phyloP scores from a whole-genome alignment of 805 yeast genomes.

The Candida tibetensis region DNA sequence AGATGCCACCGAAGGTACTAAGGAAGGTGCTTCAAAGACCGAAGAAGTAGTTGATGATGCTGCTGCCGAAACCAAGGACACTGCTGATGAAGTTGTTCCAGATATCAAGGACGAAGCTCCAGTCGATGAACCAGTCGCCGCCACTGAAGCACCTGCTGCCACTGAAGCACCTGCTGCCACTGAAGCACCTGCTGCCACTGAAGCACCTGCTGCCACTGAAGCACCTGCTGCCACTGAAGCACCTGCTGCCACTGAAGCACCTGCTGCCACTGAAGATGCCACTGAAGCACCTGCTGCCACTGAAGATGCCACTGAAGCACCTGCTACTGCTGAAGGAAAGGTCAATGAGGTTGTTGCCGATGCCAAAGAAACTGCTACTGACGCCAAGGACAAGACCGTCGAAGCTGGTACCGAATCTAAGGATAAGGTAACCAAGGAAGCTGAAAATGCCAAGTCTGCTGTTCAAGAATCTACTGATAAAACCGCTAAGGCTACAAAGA shows the following conservation, averaged over 20 bases:
- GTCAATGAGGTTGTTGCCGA: constrained; percentile 9
- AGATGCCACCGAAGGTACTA: constrained; percentile 13
- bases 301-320: constrained; percentile 9
- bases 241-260: constrained; percentile 6
- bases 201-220: constrained; percentile 2
- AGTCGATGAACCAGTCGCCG: constrained; percentile 3
- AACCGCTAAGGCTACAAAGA: constrained; percentile 35
- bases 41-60: constrained; percentile 17
- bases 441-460: constrained; percentile 27
- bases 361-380: constrained; percentile 3
- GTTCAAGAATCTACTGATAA: constrained; percentile 23
- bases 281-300: constrained; percentile 6
- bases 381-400: constrained; percentile 8
- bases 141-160: constrained; percentile 5
- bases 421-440: constrained; percentile 14
- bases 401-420: constrained; percentile 10
- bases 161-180: constrained; percentile 8
- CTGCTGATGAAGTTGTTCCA: constrained; percentile 1
- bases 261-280: constrained; percentile 7
- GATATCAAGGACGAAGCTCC: not conserved
- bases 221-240: constrained; percentile 6
- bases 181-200: constrained; percentile 3
- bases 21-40: constrained; percentile 10
- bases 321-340: constrained; percentile 10
- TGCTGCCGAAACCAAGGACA: constrained; percentile 7